phyloP scores from a whole-genome alignment of 1,284 basidiomycete genomes.

The Cutaneotrichosporon arboriforme region DNA sequence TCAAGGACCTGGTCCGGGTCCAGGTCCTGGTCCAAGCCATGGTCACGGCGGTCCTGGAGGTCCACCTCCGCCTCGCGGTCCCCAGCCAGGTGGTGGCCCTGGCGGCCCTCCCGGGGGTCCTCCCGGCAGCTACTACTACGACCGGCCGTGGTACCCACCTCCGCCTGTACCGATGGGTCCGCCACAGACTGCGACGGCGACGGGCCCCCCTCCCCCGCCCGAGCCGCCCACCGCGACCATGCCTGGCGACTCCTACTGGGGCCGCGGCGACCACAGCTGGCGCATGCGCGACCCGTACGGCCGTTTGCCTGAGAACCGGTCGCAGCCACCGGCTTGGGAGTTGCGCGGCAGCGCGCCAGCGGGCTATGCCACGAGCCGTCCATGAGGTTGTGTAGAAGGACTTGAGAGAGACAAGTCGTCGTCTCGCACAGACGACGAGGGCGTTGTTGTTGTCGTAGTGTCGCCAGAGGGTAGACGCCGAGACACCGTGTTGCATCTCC shows the following conservation, averaged over 20 bases:
- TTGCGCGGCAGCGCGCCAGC: not conserved
- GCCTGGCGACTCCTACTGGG: not conserved
- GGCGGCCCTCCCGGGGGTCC: not conserved
- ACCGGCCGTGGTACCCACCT: not conserved
- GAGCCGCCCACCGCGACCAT: slow-evolving; percentile 4
- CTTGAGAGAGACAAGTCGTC: not conserved
- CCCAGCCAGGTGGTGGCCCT: not conserved
- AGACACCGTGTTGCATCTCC: not conserved
- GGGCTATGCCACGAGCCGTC: not conserved
- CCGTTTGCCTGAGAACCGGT: not conserved
- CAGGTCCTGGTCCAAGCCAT: too few species aligned
- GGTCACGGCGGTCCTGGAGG: not conserved
- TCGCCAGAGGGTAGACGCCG: too few species aligned
- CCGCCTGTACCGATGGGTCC: not conserved
- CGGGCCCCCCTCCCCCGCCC: not conserved
- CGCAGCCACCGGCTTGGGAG: not conserved
- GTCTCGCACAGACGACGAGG: not conserved
- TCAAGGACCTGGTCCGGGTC: not conserved
- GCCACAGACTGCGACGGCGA: slow-evolving; percentile 1
- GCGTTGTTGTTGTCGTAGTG: not conserved
- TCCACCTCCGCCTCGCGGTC: not conserved
- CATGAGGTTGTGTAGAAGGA: not conserved
- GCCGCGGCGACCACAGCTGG: not conserved
- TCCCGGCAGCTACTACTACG: slow-evolving; percentile 1
- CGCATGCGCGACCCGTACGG: not conserved